phyloP scores from a whole-genome alignment of 495 filamentous ascomycete species.

The Tuber aestivum region DNA sequence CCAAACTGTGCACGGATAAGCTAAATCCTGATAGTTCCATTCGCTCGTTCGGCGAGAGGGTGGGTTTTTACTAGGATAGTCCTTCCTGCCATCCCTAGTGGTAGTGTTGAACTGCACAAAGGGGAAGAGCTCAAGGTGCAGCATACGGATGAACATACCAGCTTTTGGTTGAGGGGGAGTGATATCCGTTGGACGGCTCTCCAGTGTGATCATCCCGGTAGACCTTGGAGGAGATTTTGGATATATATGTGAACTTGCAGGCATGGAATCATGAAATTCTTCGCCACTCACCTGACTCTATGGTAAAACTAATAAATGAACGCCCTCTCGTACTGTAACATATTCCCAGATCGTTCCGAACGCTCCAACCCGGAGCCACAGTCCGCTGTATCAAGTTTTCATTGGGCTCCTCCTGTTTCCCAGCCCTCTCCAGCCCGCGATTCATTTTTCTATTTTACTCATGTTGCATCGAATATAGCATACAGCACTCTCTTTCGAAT shows the following conservation, averaged over 20 bases:
- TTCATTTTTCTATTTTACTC: neutral
- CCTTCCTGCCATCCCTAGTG: neutral
- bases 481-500: neutral
- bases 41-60: neutral
- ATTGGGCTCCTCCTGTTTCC: neutral
- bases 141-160: neutral
- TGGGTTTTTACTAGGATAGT: neutral
- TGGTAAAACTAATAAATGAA: neutral
- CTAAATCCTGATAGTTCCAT: neutral
- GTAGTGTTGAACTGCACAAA: neutral
- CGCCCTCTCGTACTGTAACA: neutral
- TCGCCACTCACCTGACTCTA: neutral
- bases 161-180: too few relatives aligned
- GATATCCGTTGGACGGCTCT: neutral
- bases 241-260: neutral
- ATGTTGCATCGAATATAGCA: neutral
- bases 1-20: neutral
- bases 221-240: neutral
- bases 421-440: neutral
- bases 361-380: neutral
- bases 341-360: neutral
- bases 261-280: neutral
- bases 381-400: neutral
- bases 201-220: neutral
- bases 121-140: neutral